A percentile compares a stretch with the other conserved stretches of the same genome.
phyloP scores from a whole-genome alignment of 225 moss, liverwort and hornwort genomes.

The Takakia lepidozioides region DNA sequence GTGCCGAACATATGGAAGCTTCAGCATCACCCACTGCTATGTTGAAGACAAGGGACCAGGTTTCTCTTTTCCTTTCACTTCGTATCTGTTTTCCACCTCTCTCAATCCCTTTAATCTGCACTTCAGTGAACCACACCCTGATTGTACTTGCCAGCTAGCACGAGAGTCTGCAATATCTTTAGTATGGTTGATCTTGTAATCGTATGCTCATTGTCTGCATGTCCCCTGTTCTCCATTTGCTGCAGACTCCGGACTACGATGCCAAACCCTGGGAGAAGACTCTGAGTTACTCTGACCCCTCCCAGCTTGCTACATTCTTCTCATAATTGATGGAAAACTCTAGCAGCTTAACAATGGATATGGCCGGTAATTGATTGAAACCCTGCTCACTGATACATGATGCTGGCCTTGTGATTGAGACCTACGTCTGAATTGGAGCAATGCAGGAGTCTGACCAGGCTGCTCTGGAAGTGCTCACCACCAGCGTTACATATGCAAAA shows the following conservation, averaged over 20 bases:
- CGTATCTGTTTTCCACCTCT: too few species aligned
- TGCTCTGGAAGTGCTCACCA: constrained; percentile 32
- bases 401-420: background rate
- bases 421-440: background rate
- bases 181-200: constrained; percentile 8
- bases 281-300: constrained; percentile 37
- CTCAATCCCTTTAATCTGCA: background rate
- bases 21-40: constrained; percentile 8
- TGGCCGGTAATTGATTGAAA: background rate
- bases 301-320: constrained; percentile 49
- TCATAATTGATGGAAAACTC: constrained; percentile 26
- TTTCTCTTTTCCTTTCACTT: constrained; percentile 1
- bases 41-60: constrained; percentile 22
- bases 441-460: constrained; percentile 43
- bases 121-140: background rate
- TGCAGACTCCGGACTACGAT: constrained; percentile 26
- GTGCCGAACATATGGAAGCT: constrained; percentile 24
- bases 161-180: background rate
- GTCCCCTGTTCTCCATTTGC: too few species aligned
- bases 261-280: constrained; percentile 39
- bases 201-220: too few species aligned
- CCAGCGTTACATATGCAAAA: constrained; percentile 12
- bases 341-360: background rate
- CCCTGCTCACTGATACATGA: background rate
- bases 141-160: background rate